Conservation (phyloP, 2,329 filamentous ascomycete genomes). For the Epichloe uncinata region DNA sequence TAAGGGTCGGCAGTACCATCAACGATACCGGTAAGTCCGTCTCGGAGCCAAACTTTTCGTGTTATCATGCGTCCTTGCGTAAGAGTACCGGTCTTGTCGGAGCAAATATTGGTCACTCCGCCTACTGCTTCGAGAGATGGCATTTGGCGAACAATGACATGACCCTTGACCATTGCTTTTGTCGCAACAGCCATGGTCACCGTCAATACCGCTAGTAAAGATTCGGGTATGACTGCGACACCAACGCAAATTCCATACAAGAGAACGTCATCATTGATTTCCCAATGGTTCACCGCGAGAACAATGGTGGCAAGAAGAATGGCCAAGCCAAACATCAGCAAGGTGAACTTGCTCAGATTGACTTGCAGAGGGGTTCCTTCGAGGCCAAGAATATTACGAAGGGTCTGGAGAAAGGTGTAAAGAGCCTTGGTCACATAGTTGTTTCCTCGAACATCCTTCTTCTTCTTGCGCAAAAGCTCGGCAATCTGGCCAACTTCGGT, state of each 20-base stretch:
- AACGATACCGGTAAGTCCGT: slow-evolving; percentile 38
- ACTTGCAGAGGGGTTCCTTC: slow-evolving; percentile 75
- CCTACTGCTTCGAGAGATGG: slow-evolving; percentile 53
- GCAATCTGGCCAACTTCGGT: slow-evolving; percentile 69
- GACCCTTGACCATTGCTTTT: slow-evolving; percentile 48
- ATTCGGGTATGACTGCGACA: slow-evolving; percentile 52
- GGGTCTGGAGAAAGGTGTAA: slow-evolving; percentile 28
- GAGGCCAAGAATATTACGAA: slow-evolving; percentile 46
- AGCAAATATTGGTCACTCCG: slow-evolving; percentile 57
- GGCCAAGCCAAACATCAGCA: slow-evolving; percentile 63
- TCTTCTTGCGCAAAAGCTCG: slow-evolving; percentile 47
- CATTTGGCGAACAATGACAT: slow-evolving; percentile 54
- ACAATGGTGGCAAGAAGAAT: slow-evolving; percentile 47
- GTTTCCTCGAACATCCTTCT: slow-evolving; percentile 27
- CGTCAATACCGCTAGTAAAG: slow-evolving; percentile 55
- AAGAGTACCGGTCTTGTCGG: slow-evolving; percentile 57
- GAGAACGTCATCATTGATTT: slow-evolving; percentile 41
- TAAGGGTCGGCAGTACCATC: slow-evolving; percentile 44
- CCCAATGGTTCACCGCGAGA: slow-evolving; percentile 43
- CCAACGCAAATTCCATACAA: slow-evolving; percentile 49
- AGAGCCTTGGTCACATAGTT: slow-evolving; percentile 30
- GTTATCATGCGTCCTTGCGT: slow-evolving; percentile 55
- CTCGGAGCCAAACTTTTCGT: slow-evolving; percentile 46
- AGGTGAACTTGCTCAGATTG: slow-evolving; percentile 74
- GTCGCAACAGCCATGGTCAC: slow-evolving; percentile 58